Evolutionary conservation across 495 filamentous ascomycete species (phyloP).

Genomic region (Penicillium paradoxum): DNA sequence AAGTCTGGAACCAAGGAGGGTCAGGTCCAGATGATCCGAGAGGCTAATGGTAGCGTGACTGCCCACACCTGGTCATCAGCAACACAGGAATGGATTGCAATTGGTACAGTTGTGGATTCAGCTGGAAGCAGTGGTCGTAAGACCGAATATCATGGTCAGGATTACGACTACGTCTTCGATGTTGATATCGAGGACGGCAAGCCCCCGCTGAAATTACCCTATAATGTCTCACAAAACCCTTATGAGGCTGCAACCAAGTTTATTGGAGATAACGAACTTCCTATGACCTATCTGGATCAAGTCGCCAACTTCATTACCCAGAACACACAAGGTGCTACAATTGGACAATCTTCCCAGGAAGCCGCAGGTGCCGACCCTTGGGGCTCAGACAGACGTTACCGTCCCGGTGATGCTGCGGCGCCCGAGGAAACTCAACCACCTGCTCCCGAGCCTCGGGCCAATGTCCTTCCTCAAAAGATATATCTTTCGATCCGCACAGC

Average conservation of each 20-base stretch:
- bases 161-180: conserved; percentile 97
- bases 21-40: conserved; percentile 84
- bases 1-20: conserved; percentile 88
- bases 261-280: conserved; percentile 83
- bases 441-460: conserved; percentile 45
- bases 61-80: conserved; percentile 75
- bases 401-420: conserved; percentile 57
- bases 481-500: conserved; percentile 70
- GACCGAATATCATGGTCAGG: conserved; percentile 70
- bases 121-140: conserved; percentile 75
- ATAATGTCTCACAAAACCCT: conserved; percentile 86
- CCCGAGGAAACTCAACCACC: conserved; percentile 24
- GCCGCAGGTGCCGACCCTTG: conserved; percentile 61
- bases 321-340: conserved; percentile 80
- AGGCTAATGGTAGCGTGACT: conserved; percentile 71
- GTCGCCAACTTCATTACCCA: conserved; percentile 89
- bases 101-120: conserved; percentile 90
- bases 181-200: conserved; percentile 97
- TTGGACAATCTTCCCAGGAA: conserved; percentile 53
- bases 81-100: conserved; percentile 68
- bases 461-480: conserved; percentile 72
- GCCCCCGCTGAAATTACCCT: conserved; percentile 88
- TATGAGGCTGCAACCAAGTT: conserved; percentile 92
- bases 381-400: conserved; percentile 72
- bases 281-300: conserved; percentile 85